Conservation (phyloP, 2,329 filamentous ascomycete species). For the Clonostachys solani region DNA sequence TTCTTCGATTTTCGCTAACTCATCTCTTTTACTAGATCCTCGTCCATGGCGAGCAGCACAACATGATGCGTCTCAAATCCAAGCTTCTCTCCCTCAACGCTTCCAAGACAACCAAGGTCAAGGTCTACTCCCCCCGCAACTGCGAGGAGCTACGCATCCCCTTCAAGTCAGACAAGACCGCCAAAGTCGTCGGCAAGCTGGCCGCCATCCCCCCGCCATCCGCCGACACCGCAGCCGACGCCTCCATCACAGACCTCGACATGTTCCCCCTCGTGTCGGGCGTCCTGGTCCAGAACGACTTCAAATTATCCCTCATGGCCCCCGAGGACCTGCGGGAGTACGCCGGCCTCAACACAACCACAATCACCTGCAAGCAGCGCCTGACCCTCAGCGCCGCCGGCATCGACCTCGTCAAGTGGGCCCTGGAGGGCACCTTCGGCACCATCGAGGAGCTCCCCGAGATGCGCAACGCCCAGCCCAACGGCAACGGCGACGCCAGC, state of each 20-base stretch:
- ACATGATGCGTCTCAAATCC: constrained; percentile 96
- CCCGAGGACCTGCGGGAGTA: constrained; percentile 95
- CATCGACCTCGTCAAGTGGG: constrained; percentile 89
- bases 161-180: constrained; percentile 91
- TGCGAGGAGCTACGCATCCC: constrained; percentile 93
- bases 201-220: constrained; percentile 61
- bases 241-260: constrained; percentile 14
- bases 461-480: constrained; percentile 32
- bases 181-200: constrained; percentile 92
- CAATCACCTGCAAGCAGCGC: constrained; percentile 87
- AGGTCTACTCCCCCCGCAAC: constrained; percentile 91
- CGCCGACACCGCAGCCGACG: constrained; percentile 17
- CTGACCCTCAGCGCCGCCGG: constrained; percentile 84
- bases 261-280: constrained; percentile 66
- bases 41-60: constrained; percentile 94
- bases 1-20: background rate
- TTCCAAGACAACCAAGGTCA: constrained; percentile 74
- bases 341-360: constrained; percentile 93
- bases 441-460: constrained; percentile 68
- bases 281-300: constrained; percentile 94
- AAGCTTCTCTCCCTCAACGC: constrained; percentile 91
- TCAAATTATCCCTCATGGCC: constrained; percentile 95
- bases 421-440: constrained; percentile 90
- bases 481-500: constrained; percentile 32
- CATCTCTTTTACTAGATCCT: constrained; percentile 60